Evolutionary conservation across 2,329 filamentous ascomycete species (phyloP).

Genomic region (Hypoxylon sp.): DNA sequence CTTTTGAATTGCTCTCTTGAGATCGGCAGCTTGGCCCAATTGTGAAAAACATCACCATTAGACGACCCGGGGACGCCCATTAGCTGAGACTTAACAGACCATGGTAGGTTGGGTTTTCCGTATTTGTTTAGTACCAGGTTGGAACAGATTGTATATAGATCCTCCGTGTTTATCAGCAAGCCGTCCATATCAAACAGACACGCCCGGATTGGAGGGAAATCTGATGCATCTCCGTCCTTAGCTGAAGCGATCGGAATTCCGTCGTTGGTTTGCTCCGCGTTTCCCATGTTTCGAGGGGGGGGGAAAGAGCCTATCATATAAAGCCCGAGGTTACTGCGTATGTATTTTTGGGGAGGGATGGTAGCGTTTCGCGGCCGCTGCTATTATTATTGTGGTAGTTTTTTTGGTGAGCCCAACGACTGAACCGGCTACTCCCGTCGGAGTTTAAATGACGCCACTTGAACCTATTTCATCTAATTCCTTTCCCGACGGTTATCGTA

Average conservation of each 20-base stretch:
- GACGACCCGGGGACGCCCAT: conserved; percentile 66
- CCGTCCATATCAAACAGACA: conserved; percentile 86
- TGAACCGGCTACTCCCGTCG: conserved; percentile 8
- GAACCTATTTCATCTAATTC: conserved; percentile 1
- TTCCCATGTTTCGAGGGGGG: neutral
- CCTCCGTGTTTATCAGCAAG: conserved; percentile 77
- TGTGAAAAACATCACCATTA: conserved; percentile 49
- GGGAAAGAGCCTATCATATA: neutral
- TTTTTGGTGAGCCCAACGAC: too few species aligned
- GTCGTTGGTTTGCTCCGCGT: neutral
- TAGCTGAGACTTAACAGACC: conserved; percentile 77
- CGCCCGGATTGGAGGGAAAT: conserved; percentile 68
- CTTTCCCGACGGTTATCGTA: conserved; percentile 40
- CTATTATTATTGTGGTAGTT: too few species aligned
- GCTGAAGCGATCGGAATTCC: conserved; percentile 3
- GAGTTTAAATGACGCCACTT: conserved; percentile 12
- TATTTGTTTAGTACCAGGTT: conserved; percentile 72
- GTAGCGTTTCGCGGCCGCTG: neutral
- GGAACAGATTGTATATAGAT: conserved; percentile 72
- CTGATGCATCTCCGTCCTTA: conserved; percentile 1
- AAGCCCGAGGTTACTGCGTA: neutral
- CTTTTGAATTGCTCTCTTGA: conserved; percentile 64
- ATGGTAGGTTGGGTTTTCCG: conserved; percentile 69
- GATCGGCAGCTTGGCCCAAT: conserved; percentile 77
- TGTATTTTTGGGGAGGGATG: neutral